Evolutionary conservation across 768 basidiomycete genomes (phyloP).

Genomic region (Mycena floridula): DNA sequence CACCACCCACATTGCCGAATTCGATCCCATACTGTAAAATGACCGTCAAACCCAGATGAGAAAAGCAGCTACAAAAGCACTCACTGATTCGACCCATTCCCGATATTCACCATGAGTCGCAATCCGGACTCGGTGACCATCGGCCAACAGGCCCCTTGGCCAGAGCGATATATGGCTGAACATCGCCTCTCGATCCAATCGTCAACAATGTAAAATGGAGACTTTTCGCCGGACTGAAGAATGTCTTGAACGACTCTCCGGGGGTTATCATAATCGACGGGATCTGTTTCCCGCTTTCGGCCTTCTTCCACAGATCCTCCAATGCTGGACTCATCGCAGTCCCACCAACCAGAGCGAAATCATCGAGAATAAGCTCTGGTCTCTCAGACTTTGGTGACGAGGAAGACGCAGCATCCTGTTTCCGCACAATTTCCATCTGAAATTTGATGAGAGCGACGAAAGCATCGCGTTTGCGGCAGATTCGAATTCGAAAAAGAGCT

Average conservation of each 20-base stretch:
- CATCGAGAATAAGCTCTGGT: constrained; percentile 73
- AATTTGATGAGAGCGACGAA: constrained; percentile 71
- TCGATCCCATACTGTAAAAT: constrained; percentile 43
- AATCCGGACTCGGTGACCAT: constrained; percentile 49
- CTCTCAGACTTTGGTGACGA: constrained; percentile 55
- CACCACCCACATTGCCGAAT: constrained; percentile 60
- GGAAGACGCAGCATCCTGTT: constrained; percentile 35
- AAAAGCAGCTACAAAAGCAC: neutral
- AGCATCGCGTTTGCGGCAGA: constrained; percentile 72
- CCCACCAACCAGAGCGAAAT: constrained; percentile 56
- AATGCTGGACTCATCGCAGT: constrained; percentile 34
- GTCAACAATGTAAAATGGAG: constrained; percentile 58
- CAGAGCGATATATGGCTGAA: constrained; percentile 58
- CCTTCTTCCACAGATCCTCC: constrained; percentile 40
- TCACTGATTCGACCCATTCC: constrained; percentile 47
- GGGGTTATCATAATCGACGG: constrained; percentile 75
- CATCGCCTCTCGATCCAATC: constrained; percentile 62
- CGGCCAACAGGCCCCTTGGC: constrained; percentile 38
- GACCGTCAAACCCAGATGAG: neutral
- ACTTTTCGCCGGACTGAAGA: constrained; percentile 60
- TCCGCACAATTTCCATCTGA: constrained; percentile 71
- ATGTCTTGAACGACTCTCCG: constrained; percentile 57
- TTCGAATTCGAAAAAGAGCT: constrained; percentile 93
- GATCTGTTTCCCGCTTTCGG: constrained; percentile 59
- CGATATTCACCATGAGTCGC: constrained; percentile 52